Percentiles rank a stretch among this genome's conserved stretches.
These are phyloP conservation scores for Neodidymelliopsis sp. DNA, from an alignment of 2,329 filamentous ascomycete species.

Conservation along the genomic window DNA sequence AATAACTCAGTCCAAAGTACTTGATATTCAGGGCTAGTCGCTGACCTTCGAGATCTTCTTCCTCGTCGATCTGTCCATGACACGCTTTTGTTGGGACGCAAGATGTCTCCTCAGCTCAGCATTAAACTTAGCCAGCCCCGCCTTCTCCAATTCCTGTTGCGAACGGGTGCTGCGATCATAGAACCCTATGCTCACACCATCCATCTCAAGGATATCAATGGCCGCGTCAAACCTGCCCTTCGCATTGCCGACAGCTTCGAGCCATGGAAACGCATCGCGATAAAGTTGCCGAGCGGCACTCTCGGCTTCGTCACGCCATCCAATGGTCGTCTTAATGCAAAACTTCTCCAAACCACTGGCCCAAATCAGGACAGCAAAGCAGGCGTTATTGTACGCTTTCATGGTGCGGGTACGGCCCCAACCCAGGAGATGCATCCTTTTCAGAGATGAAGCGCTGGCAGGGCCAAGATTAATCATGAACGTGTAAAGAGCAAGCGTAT, in stretches of 20 bases:
- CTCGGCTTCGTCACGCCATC: conserved; percentile 8
- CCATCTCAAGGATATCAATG: conserved; percentile 33
- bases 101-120: conserved; percentile 30
- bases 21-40: not conserved
- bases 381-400: conserved; percentile 46
- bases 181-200: not conserved
- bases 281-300: conserved; percentile 41
- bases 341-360: conserved; percentile 42
- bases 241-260: conserved; percentile 41
- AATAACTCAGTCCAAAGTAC: conserved; percentile 2
- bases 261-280: conserved; percentile 47
- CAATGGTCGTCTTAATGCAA: conserved; percentile 26
- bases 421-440: conserved; percentile 32
- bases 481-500: conserved; percentile 40
- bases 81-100: conserved; percentile 24
- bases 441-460: conserved; percentile 30
- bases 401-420: conserved; percentile 34
- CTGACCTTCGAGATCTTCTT: conserved; percentile 13
- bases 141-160: not conserved
- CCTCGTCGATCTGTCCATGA: conserved; percentile 18
- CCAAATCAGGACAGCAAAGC: conserved; percentile 38
- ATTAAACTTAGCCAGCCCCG: conserved; percentile 21
- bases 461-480: conserved; percentile 44
- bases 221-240: conserved; percentile 41
- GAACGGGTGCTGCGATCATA: not conserved